A percentile compares a stretch with the other conserved stretches of the same genome.
phyloP scores from a whole-genome alignment of 441 rosid species.

The Melastoma candidum region DNA sequence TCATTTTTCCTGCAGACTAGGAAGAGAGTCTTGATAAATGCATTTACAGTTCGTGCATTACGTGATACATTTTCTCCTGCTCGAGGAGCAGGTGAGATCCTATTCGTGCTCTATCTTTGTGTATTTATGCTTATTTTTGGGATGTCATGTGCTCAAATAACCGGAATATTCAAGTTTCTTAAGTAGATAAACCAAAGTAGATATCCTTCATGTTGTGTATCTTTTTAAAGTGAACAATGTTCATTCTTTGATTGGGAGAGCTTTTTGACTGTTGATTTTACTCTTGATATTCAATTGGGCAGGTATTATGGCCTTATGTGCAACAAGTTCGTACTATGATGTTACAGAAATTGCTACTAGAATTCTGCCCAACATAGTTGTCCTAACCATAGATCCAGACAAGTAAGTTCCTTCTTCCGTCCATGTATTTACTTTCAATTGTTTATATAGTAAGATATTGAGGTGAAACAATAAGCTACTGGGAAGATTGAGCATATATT shows the following conservation, averaged over 20 bases:
- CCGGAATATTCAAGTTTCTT: neutral
- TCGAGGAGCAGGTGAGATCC: slow-evolving; percentile 85
- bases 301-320: slow-evolving; percentile 98
- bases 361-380: slow-evolving; percentile 83
- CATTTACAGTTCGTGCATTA: slow-evolving; percentile 96
- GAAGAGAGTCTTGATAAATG: slow-evolving; percentile 95
- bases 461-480: too few species aligned
- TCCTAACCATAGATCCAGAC: slow-evolving; percentile 90
- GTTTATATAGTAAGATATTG: too few species aligned
- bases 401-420: slow-evolving; percentile 35
- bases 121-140: slow-evolving; percentile 7
- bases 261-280: neutral
- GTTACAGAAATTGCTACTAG: slow-evolving; percentile 83
- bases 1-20: slow-evolving; percentile 54
- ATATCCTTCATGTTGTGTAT: neutral
- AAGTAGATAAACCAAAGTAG: neutral
- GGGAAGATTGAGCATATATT: too few species aligned
- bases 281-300: slow-evolving; percentile 12
- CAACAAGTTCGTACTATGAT: slow-evolving; percentile 90
- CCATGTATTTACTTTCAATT: too few species aligned
- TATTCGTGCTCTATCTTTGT: slow-evolving; percentile 3
- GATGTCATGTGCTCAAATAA: slow-evolving; percentile 3
- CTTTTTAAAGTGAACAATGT: neutral
- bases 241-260: neutral
- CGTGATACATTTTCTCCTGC: slow-evolving; percentile 97